Evolutionary conservation across 352 stramenopile genomes (phyloP).

Genomic region (Thraustotheca clavata): DNA sequence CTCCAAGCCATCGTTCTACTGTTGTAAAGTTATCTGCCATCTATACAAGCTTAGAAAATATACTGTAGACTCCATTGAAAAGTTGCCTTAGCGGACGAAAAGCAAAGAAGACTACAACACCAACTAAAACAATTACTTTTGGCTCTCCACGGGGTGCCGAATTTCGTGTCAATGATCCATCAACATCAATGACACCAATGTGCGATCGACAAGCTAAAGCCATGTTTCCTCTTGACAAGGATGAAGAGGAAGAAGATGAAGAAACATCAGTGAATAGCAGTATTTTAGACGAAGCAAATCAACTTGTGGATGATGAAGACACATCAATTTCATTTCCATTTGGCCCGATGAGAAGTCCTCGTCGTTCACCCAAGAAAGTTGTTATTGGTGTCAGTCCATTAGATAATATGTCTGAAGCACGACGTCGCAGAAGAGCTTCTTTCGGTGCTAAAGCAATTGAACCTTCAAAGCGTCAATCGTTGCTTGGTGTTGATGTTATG

Average conservation of each 20-base stretch:
- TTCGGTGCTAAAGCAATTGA: neutral
- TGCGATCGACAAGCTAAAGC: conserved; percentile 38
- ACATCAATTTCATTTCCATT: conserved; percentile 11
- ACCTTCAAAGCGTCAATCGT: conserved; percentile 2
- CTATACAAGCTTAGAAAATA: no score
- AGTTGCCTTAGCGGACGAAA: conserved; percentile 74
- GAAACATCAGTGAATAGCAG: conserved; percentile 80
- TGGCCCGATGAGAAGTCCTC: conserved; percentile 11
- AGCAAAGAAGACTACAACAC: conserved; percentile 30
- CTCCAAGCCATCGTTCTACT: no score
- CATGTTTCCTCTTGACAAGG: conserved; percentile 57
- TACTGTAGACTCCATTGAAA: conserved; percentile 47
- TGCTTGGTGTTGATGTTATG: conserved; percentile 20
- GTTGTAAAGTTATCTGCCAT: no score
- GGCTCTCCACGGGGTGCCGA: conserved; percentile 64
- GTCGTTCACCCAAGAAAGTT: neutral
- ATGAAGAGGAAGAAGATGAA: conserved; percentile 46
- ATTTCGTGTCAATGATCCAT: conserved; percentile 70
- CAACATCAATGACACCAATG: conserved; percentile 84
- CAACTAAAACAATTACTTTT: conserved; percentile 80
- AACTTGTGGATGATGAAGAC: conserved; percentile 30
- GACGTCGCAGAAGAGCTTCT: conserved; percentile 23
- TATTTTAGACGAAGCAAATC: conserved; percentile 68
- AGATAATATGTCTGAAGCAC: conserved; percentile 59
- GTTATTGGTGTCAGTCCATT: conserved; percentile 56